phyloP scores from a whole-genome alignment of 345 rosid species.

The Dipteronia sinensis region DNA sequence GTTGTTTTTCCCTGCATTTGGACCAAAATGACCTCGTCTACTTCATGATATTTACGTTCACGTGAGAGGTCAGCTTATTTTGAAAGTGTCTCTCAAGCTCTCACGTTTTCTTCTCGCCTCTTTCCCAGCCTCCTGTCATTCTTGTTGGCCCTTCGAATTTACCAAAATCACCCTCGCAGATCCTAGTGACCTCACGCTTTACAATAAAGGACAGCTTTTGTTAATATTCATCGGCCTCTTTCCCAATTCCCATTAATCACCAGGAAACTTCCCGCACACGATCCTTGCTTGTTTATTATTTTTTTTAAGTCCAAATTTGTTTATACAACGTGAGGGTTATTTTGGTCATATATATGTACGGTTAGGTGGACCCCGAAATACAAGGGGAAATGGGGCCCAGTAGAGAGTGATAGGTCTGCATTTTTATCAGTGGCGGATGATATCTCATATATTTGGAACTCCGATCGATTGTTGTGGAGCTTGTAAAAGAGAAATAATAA shows the following conservation, averaged over 20 bases:
- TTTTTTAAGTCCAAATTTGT: neutral
- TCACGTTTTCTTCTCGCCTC: conserved; percentile 47
- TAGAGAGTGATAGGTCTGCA: conserved; percentile 11
- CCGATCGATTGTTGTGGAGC: neutral
- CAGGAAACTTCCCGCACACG: conserved; percentile 28
- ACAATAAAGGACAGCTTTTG: conserved; percentile 18
- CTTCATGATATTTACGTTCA: conserved; percentile 5
- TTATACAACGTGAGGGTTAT: neutral
- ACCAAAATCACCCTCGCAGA: conserved; percentile 28
- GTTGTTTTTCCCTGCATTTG: neutral
- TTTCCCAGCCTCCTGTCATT: conserved; percentile 38
- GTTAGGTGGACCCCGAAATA: conserved; percentile 19
- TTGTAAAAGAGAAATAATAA: conserved; percentile 8
- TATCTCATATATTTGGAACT: neutral
- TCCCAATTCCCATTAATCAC: neutral
- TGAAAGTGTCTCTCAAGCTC: conserved; percentile 29
- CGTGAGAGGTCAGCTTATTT: conserved; percentile 27
- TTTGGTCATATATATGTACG: conserved; percentile 14
- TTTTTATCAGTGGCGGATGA: conserved; percentile 5
- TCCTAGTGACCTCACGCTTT: neutral
- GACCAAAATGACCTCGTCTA: conserved; percentile 21
- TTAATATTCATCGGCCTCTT: conserved; percentile 8
- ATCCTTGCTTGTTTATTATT: neutral
- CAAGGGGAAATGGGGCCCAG: neutral
- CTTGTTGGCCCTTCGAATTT: conserved; percentile 16